phyloP scores from a whole-genome alignment of 768 basidiomycete species.

The Tylopilus cervinicoccineus region DNA sequence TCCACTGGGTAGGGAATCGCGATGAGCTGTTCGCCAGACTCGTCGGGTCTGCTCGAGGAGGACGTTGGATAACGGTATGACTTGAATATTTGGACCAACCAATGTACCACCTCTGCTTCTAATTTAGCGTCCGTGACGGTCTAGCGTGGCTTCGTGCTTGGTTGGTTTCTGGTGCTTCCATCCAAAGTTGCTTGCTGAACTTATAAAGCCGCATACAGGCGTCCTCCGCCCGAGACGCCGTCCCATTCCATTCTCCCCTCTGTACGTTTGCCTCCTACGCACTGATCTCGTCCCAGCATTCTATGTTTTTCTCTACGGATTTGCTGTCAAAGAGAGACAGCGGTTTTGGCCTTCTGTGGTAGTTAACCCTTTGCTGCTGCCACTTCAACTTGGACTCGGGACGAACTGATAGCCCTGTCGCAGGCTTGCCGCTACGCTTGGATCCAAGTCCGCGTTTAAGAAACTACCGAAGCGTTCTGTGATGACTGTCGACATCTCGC shows the following conservation, averaged over 20 bases:
- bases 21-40: slow-evolving; percentile 68
- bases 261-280: slow-evolving; percentile 2
- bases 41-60: slow-evolving; percentile 43
- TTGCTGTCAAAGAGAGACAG: slow-evolving; percentile 78
- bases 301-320: slow-evolving; percentile 87
- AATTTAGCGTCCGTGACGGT: slow-evolving; percentile 8
- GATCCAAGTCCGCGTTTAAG: slow-evolving; percentile 81
- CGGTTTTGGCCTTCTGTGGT: slow-evolving; percentile 90
- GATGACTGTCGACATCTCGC: slow-evolving; percentile 77
- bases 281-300: neutral
- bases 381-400: neutral
- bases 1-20: slow-evolving; percentile 55
- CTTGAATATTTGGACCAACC: neutral
- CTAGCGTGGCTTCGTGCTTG: slow-evolving; percentile 20
- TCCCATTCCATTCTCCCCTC: neutral
- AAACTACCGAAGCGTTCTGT: slow-evolving; percentile 81
- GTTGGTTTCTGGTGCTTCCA: slow-evolving; percentile 10
- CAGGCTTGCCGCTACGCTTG: slow-evolving; percentile 90
- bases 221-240: neutral
- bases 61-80: slow-evolving; percentile 48
- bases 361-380: slow-evolving; percentile 5
- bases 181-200: neutral
- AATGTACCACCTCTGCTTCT: slow-evolving; percentile 12
- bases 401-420: slow-evolving; percentile 9
- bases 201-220: slow-evolving; percentile 10